Conservation (phyloP, 192 early-diverging fungal genomes). For the Coemansia sp. region DNA sequence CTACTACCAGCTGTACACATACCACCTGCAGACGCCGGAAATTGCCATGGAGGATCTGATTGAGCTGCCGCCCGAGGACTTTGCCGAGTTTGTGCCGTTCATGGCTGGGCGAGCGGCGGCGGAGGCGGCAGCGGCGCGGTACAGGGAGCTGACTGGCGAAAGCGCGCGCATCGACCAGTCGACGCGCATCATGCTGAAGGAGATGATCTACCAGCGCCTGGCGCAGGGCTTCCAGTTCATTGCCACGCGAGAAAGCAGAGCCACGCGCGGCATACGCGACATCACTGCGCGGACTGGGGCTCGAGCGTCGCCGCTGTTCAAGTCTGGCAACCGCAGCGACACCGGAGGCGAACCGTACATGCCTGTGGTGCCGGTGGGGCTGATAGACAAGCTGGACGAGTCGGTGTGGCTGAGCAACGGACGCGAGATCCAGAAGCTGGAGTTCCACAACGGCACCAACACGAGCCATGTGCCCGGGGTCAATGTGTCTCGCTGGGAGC, state of each 20-base stretch:
- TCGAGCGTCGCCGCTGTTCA: slow-evolving; percentile 5
- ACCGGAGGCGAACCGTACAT: slow-evolving; percentile 12
- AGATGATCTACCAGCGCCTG: slow-evolving; percentile 88
- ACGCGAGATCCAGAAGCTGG: slow-evolving; percentile 84
- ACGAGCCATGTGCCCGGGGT: slow-evolving; percentile 80
- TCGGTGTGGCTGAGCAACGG: slow-evolving; percentile 85
- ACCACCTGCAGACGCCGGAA: slow-evolving; percentile 41
- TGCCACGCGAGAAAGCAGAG: slow-evolving; percentile 30
- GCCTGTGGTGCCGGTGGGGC: slow-evolving; percentile 8
- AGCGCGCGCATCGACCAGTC: slow-evolving; percentile 24
- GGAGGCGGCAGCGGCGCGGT: not conserved
- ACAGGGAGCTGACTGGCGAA: not conserved
- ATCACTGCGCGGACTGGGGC: not conserved
- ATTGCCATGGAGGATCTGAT: slow-evolving; percentile 19
- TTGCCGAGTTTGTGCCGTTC: slow-evolving; percentile 40
- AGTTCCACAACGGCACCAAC: slow-evolving; percentile 61
- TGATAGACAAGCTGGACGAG: slow-evolving; percentile 17
- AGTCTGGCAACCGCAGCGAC: slow-evolving; percentile 11
- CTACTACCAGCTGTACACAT: slow-evolving; percentile 73
- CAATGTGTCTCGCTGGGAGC: slow-evolving; percentile 74
- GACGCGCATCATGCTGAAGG: slow-evolving; percentile 69
- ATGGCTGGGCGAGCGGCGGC: slow-evolving; percentile 16
- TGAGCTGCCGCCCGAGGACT: slow-evolving; percentile 22
- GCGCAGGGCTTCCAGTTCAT: slow-evolving; percentile 93
- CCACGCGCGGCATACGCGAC: slow-evolving; percentile 1